phyloP scores from a whole-genome alignment of 768 basidiomycete species.

The Leucocoprinus leucothites region DNA sequence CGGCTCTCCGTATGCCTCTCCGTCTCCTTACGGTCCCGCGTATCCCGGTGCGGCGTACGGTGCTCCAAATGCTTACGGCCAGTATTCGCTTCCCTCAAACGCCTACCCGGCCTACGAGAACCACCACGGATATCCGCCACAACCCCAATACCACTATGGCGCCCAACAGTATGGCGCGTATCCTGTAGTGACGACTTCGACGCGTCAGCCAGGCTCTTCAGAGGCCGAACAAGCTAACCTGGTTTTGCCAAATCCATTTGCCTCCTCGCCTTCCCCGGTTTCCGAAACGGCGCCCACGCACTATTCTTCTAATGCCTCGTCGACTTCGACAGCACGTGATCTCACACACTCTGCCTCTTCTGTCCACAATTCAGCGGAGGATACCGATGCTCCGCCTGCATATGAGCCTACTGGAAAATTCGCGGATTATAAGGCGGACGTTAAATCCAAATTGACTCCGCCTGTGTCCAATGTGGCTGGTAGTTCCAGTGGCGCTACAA shows the following conservation, averaged over 20 bases:
- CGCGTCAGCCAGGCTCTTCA: neutral
- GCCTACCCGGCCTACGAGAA: neutral
- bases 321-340: neutral
- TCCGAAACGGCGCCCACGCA: neutral
- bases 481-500: neutral
- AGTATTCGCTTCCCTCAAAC: neutral
- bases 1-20: neutral
- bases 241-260: constrained; percentile 3
- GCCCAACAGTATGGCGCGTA: neutral
- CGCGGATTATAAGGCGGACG: neutral
- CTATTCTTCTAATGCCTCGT: neutral
- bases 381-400: constrained; percentile 4
- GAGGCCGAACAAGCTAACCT: neutral
- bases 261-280: neutral
- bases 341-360: neutral
- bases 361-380: neutral
- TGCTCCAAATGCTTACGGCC: constrained; percentile 1
- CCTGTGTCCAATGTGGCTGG: neutral
- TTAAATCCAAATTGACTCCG: neutral
- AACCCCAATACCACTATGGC: constrained; percentile 2
- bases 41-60: neutral
- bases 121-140: constrained; percentile 8
- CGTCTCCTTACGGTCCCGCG: neutral
- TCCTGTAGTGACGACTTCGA: neutral
- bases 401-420: neutral